Conservation (phyloP, 1,139 yeast genomes). For the Sugiyamaella paludigena region DNA sequence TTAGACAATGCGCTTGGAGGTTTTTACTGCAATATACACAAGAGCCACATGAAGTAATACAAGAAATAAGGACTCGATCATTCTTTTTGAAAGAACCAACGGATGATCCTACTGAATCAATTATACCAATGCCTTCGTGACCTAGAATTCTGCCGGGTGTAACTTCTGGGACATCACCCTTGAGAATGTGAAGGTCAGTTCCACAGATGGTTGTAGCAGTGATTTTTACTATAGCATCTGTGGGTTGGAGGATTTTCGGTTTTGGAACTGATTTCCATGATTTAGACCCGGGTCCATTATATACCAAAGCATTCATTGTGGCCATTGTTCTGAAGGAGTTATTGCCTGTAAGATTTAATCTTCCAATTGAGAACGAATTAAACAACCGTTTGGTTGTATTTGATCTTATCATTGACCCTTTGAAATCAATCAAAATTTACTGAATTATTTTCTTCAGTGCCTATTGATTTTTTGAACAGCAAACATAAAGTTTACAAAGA, state of each 20-base stretch:
- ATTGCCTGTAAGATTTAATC: too few species aligned
- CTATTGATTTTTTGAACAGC: too few species aligned
- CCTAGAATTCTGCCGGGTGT: conserved; percentile 47
- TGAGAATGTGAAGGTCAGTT: conserved; percentile 47
- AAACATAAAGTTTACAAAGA: too few species aligned
- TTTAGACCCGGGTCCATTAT: conserved; percentile 43
- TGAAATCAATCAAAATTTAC: too few species aligned
- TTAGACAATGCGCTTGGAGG: conserved; percentile 44
- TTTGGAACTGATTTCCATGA: conserved; percentile 40
- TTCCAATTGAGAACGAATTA: too few species aligned
- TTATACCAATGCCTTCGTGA: conserved; percentile 53
- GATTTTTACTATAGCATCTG: conserved; percentile 47
- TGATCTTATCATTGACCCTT: too few species aligned
- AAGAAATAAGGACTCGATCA: conserved; percentile 48
- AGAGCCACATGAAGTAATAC: conserved; percentile 50
- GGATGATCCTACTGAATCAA: conserved; percentile 41
- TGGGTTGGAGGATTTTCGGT: conserved; percentile 39
- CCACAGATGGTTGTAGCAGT: conserved; percentile 50
- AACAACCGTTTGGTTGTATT: too few species aligned
- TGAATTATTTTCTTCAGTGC: too few species aligned
- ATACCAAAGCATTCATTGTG: conserved; percentile 46
- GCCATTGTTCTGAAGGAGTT: conserved; percentile 9
- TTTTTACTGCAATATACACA: conserved; percentile 49
- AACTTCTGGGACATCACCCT: conserved; percentile 53
- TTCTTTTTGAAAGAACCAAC: conserved; percentile 43